Evolutionary conservation across 345 rosid genomes (phyloP), one percentile per base, ranked within the genome.

Genomic region (Populus tremula): DNA sequence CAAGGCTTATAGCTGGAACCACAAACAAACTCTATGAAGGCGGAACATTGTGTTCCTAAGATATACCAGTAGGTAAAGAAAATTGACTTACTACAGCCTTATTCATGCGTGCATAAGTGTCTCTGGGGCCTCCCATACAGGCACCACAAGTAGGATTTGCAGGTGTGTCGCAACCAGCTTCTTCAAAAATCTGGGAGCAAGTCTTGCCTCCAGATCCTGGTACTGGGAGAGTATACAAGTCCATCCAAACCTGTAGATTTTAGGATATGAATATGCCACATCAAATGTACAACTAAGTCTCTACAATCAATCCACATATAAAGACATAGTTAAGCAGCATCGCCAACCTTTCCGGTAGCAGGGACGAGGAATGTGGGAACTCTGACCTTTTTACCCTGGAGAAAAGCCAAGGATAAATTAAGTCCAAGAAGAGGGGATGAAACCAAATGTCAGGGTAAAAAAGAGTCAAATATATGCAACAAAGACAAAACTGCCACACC

Each of bases 291-390:
- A 10, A 71, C 27, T 0, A 59, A 69, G 12, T 54, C 23, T 50
- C 45, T 72, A 6, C 65, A 41, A 53, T 47, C 39, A 25, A 35
- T 16, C 31, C n/a, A 38, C 7, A 1, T 14, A 62, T 14, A 13
- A 17, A 39, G 33, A 64, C 76, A 47, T 23, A 67, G 31, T 56
- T 14, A 50, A 4, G 20, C 35, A 67, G 50, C 67, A 79, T 33
- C 18, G 74, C 79, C 62, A 71, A 90, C 99, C 97, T 93, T 92
- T 67, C 90, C 98, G 21, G 99, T 96, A 72, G 99, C 97, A 23
- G 99, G 98, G 83, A 93, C 97, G 54, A 96, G 92, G 89, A 92
- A 96, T 1, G 99, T 96, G 69, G 99, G 99, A 67, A 91, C 98
- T 85, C 93, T 93, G 79, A 96, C 97, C 83, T 88, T 87, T 77